Percentiles rank a stretch among this genome's conserved stretches.
Evolutionary conservation across 106 monocot species (phyloP).

Genomic region (Dioscorea alata): DNA sequence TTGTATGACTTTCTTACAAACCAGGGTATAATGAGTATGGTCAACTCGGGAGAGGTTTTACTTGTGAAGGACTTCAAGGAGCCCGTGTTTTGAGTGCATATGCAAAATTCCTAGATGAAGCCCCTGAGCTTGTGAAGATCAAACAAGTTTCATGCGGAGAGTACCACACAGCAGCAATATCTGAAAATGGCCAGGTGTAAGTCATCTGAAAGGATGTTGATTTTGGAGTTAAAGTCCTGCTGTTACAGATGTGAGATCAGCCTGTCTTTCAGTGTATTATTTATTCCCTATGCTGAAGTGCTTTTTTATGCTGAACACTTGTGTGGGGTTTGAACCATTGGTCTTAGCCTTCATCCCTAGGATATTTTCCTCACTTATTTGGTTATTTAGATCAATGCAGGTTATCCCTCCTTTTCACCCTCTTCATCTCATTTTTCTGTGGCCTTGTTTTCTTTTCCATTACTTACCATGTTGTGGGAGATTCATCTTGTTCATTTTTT

Average conservation of each 20-base stretch:
- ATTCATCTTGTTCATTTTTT: too few species aligned
- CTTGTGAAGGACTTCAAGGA: conserved; percentile 95
- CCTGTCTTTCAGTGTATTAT: too few species aligned
- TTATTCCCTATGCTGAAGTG: too few species aligned
- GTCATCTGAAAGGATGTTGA: conserved; percentile 43
- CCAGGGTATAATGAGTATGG: conserved; percentile 99
- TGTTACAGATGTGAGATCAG: conserved; percentile 3
- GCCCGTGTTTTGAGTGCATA: conserved; percentile 73
- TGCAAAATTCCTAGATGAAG: conserved; percentile 89
- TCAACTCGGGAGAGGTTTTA: conserved; percentile 97
- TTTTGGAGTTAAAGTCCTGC: conserved; percentile 18
- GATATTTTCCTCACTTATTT: too few species aligned
- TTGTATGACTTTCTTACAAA: conserved; percentile 41
- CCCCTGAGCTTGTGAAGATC: conserved; percentile 90
- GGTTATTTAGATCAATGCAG: too few species aligned
- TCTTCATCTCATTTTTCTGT: too few species aligned
- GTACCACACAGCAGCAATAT: conserved; percentile 92
- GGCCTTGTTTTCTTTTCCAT: too few species aligned
- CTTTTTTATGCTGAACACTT: too few species aligned
- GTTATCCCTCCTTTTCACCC: too few species aligned
- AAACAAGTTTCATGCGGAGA: conserved; percentile 88
- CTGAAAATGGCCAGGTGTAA: conserved; percentile 99
- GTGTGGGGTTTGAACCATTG: too few species aligned
- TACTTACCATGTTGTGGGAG: too few species aligned
- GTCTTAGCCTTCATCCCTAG: too few species aligned